Evolutionary conservation across 129 eudicot genomes (phyloP), one percentile per base, ranked within the genome.

Genomic region (Pulicaria dysenterica): DNA sequence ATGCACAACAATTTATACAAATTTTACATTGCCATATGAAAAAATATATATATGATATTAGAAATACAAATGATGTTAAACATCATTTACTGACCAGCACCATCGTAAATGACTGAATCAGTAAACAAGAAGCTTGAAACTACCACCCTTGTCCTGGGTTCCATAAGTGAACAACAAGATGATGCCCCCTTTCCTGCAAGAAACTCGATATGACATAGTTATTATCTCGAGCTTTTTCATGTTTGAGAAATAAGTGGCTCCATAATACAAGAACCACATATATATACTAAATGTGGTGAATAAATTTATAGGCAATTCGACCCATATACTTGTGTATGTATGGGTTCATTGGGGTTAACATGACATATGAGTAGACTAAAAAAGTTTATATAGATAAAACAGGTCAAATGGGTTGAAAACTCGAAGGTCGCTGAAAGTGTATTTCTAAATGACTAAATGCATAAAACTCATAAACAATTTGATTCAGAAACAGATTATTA

Each of bases 81-180:
- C 69, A 77, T 42, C 47, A 48, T 60, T 53, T 55, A 51, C 76
- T 73, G 43, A 65, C 43, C 62, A 24, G 37, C 69, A 11, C 7
- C 64, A 48, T 49, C 49, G 44, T 68, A 70, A 56, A 62, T 63
- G 19, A 40, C 67, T 17, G 39, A 72, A 72, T 65, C 82, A 74
- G 73, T 73, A 82, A 72, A 62, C 62, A 44, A 24, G 60, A 68
- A 68, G 72, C 73, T 31, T 59, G 71, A 45, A 54, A n/a, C 51
- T 69, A 68, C 45, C 19, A 48, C 36, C 17, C 66, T 75, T 71
- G 66, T 73, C 66, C 66, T 47, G 10, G 43, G 51, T 42, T 58
- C 62, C 85, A 68, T 45, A 45, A n/a, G 53, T 17, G 42, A 67
- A 78, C 75, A 62, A 66, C 67, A 51, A 24, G 58, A 46, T 61